Percentiles rank a stretch among this genome's conserved stretches.
Conservation (phyloP, 345 rosid species). For the Acer saccharum region DNA sequence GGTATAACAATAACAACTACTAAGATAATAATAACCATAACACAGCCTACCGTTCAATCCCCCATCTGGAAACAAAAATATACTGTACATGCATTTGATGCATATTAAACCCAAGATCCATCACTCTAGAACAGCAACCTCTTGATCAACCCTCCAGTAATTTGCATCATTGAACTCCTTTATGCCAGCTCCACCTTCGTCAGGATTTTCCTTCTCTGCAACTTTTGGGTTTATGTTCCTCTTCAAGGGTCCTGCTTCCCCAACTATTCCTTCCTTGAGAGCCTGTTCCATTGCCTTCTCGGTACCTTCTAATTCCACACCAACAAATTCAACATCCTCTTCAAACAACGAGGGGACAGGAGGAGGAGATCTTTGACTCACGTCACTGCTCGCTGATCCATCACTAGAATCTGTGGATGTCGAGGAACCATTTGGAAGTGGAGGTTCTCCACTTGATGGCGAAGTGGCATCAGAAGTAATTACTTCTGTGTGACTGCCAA, state of each 20-base stretch:
- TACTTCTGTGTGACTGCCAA: conserved; percentile 32
- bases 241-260: conserved; percentile 91
- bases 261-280: conserved; percentile 89
- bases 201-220: conserved; percentile 55
- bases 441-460: conserved; percentile 39
- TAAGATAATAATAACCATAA: conserved; percentile 29
- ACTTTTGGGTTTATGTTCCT: conserved; percentile 52
- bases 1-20: conserved; percentile 29
- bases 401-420: conserved; percentile 42
- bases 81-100: conserved; percentile 49
- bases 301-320: conserved; percentile 85
- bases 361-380: conserved; percentile 43
- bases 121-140: conserved; percentile 83
- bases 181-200: conserved; percentile 53
- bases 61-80: conserved; percentile 43
- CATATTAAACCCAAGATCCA: conserved; percentile 13
- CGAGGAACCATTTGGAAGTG: conserved; percentile 58
- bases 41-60: conserved; percentile 38
- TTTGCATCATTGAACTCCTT: conserved; percentile 90
- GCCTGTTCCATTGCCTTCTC: conserved; percentile 97
- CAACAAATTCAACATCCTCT: conserved; percentile 95
- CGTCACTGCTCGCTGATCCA: conserved; percentile 40
- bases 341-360: conserved; percentile 73
- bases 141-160: conserved; percentile 95
- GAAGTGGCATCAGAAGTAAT: conserved; percentile 37